phyloP scores from a whole-genome alignment of 805 yeast genomes.

The Scheffersomyces lignosus region DNA sequence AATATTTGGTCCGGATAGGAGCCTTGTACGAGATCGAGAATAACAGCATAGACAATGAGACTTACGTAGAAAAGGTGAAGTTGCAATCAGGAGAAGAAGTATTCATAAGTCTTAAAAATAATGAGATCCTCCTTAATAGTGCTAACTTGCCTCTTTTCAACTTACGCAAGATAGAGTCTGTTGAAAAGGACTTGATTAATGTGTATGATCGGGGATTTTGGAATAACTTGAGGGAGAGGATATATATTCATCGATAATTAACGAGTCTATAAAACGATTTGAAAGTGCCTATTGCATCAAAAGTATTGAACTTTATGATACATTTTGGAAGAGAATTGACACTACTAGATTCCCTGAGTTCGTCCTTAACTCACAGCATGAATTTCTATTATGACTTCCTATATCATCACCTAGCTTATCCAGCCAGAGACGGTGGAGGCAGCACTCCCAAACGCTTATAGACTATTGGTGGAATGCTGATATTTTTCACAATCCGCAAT shows the following conservation, averaged over 20 bases:
- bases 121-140: conserved; percentile 19
- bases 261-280: background rate
- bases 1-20: conserved; percentile 35
- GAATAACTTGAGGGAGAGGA: conserved; percentile 36
- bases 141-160: conserved; percentile 7
- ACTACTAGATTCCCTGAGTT: too few species aligned
- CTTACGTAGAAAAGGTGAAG: conserved; percentile 13
- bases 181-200: conserved; percentile 37
- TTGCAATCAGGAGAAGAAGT: conserved; percentile 14
- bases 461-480: conserved; percentile 13
- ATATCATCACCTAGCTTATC: background rate
- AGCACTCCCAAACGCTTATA: conserved; percentile 12
- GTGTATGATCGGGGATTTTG: conserved; percentile 52
- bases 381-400: background rate
- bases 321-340: too few species aligned
- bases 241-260: conserved; percentile 9
- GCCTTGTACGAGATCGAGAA: conserved; percentile 6
- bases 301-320: too few species aligned
- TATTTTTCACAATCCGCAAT: conserved; percentile 5
- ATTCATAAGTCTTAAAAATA: conserved; percentile 29
- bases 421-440: background rate
- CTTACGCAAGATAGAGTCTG: conserved; percentile 20
- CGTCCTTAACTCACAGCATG: background rate
- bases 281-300: conserved; percentile 1
- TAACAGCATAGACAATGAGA: conserved; percentile 4